Evolutionary conservation across 305 asterid species (phyloP), one percentile per base, ranked within the genome.

Genomic region (Solanum hybrid): DNA sequence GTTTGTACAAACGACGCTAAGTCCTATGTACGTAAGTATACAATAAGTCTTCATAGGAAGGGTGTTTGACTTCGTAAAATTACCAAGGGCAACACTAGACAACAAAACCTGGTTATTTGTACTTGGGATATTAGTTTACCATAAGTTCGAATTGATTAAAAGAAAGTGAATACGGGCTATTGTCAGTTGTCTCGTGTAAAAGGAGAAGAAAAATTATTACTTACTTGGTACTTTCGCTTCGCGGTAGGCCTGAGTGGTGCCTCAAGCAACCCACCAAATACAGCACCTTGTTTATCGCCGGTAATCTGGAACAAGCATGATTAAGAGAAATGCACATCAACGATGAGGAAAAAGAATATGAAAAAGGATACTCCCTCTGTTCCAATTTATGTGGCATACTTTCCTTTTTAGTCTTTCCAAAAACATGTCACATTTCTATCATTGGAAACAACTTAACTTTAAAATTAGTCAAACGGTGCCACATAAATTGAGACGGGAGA

Each of bases 191-290:
- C 36, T 80, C 1, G 13, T 38, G 12, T 80, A 80, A 81, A 81
- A 81, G 36, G 69, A 16, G 69, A 14, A 40, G 1, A 80, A 17
- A 81, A 10, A 24, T 26, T 5, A 14, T 7, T 13, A 79, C 56
- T 79, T 90, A 97, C 99, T 92, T 96, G 99, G 92, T 97, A 97
- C 92, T 94, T 97, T 82, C 98, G 94, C 93, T 95, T 96, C 35
- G 97, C 91, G 51, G 98, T 96, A 14, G 96, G 97, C 90, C 88
- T 94, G 87, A 97, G 95, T 46, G 99, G 99, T 91, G 98, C 94
- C 86, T 97, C 99, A 16, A 96, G 96, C 91, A 97, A 93, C 79
- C 99, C 99, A 38, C 99, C 99, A 92, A 97, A 96, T 79, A 96
- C 91, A 64, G 99, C 97, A 93, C 99, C 99, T 93, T 92, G 93